Base-by-base conservation (phyloP, 306 rosid genomes). In the Prunus mira region DNA sequence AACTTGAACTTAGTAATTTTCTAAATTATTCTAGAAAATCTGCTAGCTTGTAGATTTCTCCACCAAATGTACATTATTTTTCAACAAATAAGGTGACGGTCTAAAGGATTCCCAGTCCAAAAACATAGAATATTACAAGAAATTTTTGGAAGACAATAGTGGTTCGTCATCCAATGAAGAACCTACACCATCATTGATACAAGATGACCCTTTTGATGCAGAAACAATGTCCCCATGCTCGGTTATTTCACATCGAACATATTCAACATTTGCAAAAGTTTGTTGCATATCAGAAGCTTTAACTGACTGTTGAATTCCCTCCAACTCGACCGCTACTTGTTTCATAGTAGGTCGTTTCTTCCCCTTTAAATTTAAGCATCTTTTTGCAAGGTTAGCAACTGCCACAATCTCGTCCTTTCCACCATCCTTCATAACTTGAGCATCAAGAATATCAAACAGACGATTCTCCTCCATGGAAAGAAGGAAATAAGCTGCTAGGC, bases 351-450 rank as follows among this genome's bases (percentile, higher is more conserved):
- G 75, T 4, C 75, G 57, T 2, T 18, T 71, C 62, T 30, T 51
- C 10, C 75, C 75, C 9, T 27, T 71, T 47, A 28, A 51, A 57
- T 32, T 19, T 28, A 71, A 71, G 75, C 75, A 71, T 25, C 67
- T 17, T 25, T 12, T 34, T 14, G 73, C 79, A 51, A 76, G 49
- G 10, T 54, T 17, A 18, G 73, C 73, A 32, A 76, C 65, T 38
- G 5, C 65, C 28, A 38, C 7, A 17, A 76, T 34, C 27, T 55
- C 80, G 17, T 43, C 49, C 14, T 12, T 45, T 5, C 15, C 4
- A 3, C 32, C 80, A 11, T 62, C 79, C 7, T 38, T 38, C 19
- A 32, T 9, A 20, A 72, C 52, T 18, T 12, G 34, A 38, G 66
- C 52, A 38, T 72, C 54, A 13, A 72, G n/a, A 32, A 72, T 55